Evolutionary conservation across 495 filamentous ascomycete species (phyloP), one percentile per base, ranked within the genome.

Genomic region (Coniosporium apollinis): DNA sequence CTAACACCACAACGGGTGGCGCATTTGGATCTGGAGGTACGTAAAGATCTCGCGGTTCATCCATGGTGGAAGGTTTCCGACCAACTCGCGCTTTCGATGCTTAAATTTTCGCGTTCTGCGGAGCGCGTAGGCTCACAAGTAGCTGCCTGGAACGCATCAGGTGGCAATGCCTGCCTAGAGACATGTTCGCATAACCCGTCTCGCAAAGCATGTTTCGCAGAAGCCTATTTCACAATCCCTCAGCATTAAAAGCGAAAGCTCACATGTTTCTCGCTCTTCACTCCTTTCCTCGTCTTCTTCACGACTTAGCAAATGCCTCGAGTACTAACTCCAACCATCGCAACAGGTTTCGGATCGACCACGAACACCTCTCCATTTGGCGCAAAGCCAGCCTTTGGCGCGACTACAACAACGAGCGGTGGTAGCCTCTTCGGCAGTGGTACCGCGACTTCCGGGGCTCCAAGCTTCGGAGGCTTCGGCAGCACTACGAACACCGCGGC

Each of bases 381-480:
- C 4, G 25, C 18, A 10, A 38, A 38, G 14, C 36, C 36, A 9
- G 36, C 26, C 1, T 38, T 38, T 22, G 36, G 36, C 5, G 20
- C 16, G 5, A 38, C 36, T 5, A 32, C 3, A 10, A 33, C 22
- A n/a, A 28, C 19, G n/a, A 34, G 40, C 20, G 30, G 38, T 24
- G 30, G 30, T 9, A 8, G 8, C 7, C 22, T 45, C n/a, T 48
- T 48, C 28, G 19, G 31, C 19, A 21, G 4, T 5, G 16, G 22
- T 4, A 36, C 30, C 8, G 1, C 17, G n/a, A 16, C 33, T 7
- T 10, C 33, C 22, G 33, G 33, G 1, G 26, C 65, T 22, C 63
- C 67, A 33, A 64, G 68, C n/a, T 63, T 69, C 30, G 65, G 63
- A 37, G 61, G 59, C 19, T 76, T 74, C 48, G 71, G 70, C 13